phyloP scores from a whole-genome alignment of 2,329 filamentous ascomycete genomes.

The Dothiorella sarmentorum region DNA sequence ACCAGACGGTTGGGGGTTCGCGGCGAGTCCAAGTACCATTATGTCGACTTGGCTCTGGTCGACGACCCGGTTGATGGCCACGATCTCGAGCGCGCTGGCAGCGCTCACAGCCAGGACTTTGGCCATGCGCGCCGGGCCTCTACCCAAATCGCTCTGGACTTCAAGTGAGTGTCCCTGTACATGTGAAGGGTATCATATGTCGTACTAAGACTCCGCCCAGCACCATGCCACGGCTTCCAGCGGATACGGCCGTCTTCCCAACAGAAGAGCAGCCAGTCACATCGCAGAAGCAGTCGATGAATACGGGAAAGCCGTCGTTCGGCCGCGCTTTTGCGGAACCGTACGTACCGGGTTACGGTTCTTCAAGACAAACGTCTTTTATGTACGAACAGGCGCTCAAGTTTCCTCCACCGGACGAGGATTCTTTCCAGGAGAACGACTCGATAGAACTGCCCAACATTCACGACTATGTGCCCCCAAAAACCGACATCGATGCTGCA shows the following conservation, averaged over 20 bases:
- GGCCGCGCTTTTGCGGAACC: conserved; percentile 47
- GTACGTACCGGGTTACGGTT: conserved; percentile 41
- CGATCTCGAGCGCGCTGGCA: conserved; percentile 15
- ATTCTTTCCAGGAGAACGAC: conserved; percentile 61
- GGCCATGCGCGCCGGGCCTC: conserved; percentile 30
- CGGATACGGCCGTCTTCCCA: conserved; percentile 49
- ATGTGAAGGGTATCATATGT: neutral
- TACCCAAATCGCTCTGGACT: conserved; percentile 32
- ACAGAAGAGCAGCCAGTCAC: conserved; percentile 25
- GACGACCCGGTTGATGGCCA: conserved; percentile 36
- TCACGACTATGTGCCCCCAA: conserved; percentile 71
- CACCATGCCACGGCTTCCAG: conserved; percentile 44
- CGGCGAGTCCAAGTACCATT: conserved; percentile 98
- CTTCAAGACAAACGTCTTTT: conserved; percentile 39
- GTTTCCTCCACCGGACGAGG: conserved; percentile 58
- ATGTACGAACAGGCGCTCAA: conserved; percentile 62
- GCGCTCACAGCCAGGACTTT: conserved; percentile 17
- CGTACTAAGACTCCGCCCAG: conserved; percentile 23
- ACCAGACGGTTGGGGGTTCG: conserved; percentile 88
- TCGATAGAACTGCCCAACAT: conserved; percentile 81
- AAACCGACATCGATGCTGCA: conserved; percentile 83
- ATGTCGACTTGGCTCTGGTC: conserved; percentile 56
- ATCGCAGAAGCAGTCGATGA: conserved; percentile 29
- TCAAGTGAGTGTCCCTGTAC: conserved; percentile 28
- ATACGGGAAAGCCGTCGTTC: conserved; percentile 40